Percentiles rank a stretch among this genome's conserved stretches.
Conservation (phyloP, 495 filamentous ascomycete species). For the Mycothermus thermophilus region DNA sequence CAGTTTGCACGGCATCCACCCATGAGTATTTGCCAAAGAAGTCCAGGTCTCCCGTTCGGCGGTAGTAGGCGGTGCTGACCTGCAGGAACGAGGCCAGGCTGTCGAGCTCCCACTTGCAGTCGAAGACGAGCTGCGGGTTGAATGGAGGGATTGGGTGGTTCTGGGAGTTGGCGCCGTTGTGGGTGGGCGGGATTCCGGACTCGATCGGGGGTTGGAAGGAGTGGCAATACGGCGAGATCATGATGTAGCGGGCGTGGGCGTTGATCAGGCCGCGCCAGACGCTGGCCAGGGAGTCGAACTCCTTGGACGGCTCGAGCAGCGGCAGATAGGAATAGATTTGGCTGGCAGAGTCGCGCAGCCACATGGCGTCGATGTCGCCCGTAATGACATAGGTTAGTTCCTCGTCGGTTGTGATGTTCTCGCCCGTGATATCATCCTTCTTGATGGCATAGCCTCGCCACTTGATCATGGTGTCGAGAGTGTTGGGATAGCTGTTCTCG, state of each 20-base stretch:
- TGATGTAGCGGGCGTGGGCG: slow-evolving; percentile 43
- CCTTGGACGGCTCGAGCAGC: slow-evolving; percentile 37
- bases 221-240: slow-evolving; percentile 47
- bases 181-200: slow-evolving; percentile 32
- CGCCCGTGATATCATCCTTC: slow-evolving; percentile 14
- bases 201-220: slow-evolving; percentile 47
- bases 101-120: slow-evolving; percentile 54
- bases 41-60: slow-evolving; percentile 35
- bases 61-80: slow-evolving; percentile 45
- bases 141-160: slow-evolving; percentile 38
- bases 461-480: slow-evolving; percentile 47
- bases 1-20: slow-evolving; percentile 41
- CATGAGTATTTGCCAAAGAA: slow-evolving; percentile 50
- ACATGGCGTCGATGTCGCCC: slow-evolving; percentile 54
- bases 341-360: slow-evolving; percentile 49
- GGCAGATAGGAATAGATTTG: slow-evolving; percentile 48
- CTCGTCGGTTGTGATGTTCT: slow-evolving; percentile 34
- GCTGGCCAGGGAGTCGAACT: slow-evolving; percentile 40
- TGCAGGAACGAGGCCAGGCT: slow-evolving; percentile 48
- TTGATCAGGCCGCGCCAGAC: slow-evolving; percentile 48
- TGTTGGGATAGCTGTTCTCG: slow-evolving; percentile 47
- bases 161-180: slow-evolving; percentile 34
- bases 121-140: slow-evolving; percentile 38
- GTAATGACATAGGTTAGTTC: slow-evolving; percentile 53
- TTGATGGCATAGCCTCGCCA: slow-evolving; percentile 42